phyloP scores from a whole-genome alignment of 805 yeast species.

The Yueomyces sinensis region DNA sequence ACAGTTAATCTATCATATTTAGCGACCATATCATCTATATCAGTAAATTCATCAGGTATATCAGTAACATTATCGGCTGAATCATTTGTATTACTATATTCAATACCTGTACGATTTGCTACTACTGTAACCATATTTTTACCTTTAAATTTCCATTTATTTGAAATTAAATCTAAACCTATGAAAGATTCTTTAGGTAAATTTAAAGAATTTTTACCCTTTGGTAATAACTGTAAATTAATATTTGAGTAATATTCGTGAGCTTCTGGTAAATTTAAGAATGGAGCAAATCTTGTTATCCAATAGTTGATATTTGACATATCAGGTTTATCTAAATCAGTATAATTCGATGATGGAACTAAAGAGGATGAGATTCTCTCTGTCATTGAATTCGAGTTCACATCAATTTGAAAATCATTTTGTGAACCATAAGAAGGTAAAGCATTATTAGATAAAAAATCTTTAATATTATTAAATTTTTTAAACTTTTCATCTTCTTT shows the following conservation, averaged over 20 bases:
- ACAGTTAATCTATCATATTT: slow-evolving; percentile 17
- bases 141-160: slow-evolving; percentile 16
- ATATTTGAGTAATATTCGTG: slow-evolving; percentile 8
- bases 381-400: slow-evolving; percentile 8
- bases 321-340: slow-evolving; percentile 29
- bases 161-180: slow-evolving; percentile 11
- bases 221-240: slow-evolving; percentile 3
- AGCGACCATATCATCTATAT: no score
- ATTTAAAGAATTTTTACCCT: not conserved
- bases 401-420: slow-evolving; percentile 11
- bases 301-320: slow-evolving; percentile 52
- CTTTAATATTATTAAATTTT: slow-evolving; percentile 3
- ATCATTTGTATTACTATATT: slow-evolving; percentile 35
- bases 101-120: slow-evolving; percentile 72
- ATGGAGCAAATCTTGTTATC: slow-evolving; percentile 58
- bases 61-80: no score
- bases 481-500: not conserved
- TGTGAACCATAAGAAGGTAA: slow-evolving; percentile 17
- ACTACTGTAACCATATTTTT: slow-evolving; percentile 29
- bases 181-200: slow-evolving; percentile 5
- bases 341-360: slow-evolving; percentile 4
- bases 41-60: no score
- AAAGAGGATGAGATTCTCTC: slow-evolving; percentile 2
- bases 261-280: slow-evolving; percentile 28
- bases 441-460: slow-evolving; percentile 4